These are phyloP conservation scores for Brettanomyces bruxellensis DNA, from an alignment of 805 yeast species.

Conservation along the genomic window DNA sequence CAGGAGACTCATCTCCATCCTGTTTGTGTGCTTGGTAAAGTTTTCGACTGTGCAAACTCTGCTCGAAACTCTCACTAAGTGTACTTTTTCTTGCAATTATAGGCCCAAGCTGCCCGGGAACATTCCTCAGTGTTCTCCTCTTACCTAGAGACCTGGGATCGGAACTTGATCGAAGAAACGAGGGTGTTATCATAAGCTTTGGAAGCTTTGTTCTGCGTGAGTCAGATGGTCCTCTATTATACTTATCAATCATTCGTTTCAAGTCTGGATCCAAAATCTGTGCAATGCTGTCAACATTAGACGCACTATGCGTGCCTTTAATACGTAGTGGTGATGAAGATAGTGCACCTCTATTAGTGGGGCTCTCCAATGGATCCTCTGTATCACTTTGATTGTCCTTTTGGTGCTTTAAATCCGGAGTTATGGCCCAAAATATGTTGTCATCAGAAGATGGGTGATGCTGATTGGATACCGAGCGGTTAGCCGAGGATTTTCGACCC, in stretches of 20 bases:
- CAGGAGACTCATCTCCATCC: background rate
- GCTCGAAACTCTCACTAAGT: conserved; percentile 15
- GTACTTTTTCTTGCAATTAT: conserved; percentile 20
- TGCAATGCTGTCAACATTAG: conserved; percentile 4
- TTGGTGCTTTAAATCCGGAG: conserved; percentile 21
- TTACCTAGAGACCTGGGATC: conserved; percentile 21
- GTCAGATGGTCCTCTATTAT: conserved; percentile 21
- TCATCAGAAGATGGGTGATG: conserved; percentile 25
- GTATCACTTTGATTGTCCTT: conserved; percentile 1
- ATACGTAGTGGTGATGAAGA: conserved; percentile 3
- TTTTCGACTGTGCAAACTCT: too few species aligned
- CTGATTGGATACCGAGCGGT: too few species aligned
- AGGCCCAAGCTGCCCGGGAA: conserved; percentile 5
- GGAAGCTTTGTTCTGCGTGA: conserved; percentile 16
- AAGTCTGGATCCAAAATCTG: conserved; percentile 21
- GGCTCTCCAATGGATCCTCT: background rate
- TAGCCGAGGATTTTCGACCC: too few species aligned
- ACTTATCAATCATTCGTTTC: conserved; percentile 29
- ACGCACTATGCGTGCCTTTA: background rate
- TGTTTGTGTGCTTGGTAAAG: too few species aligned
- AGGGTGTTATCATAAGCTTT: conserved; percentile 18
- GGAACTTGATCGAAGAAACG: conserved; percentile 14
- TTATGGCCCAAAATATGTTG: conserved; percentile 31
- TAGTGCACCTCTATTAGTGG: background rate
- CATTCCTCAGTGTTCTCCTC: conserved; percentile 9